Base-by-base conservation (phyloP, 345 rosid genomes). In the Lumnitzera racemosa region DNA sequence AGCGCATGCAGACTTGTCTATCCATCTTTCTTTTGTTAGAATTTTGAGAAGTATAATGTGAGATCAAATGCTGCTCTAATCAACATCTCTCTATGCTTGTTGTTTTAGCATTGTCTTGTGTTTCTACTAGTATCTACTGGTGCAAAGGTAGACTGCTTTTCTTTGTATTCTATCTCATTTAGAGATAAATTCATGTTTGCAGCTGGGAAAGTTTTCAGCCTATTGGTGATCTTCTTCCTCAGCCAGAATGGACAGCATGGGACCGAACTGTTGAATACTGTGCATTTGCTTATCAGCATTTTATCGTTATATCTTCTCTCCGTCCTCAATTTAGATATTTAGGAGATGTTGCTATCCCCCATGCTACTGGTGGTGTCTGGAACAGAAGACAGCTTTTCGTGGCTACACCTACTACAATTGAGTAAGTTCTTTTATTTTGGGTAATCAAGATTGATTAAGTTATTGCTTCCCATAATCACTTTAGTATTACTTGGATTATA, bases 241-340 rank as follows among this genome's bases (percentile, higher is more conserved):
- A 90, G 78, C 99, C 97, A 64, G 99, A 94, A 64, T 94, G 97
- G 97, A 81, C 99, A 55, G 97, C 97, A 59, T 94, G 99, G 99
- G 99, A 94, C 77, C 89, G 88, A 76, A 94, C 95, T 54, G 99
- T 90, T 67, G 99, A 94, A 73, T 86, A 94, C 70, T 94, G 97
- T 78, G 99, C 99, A 15, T 88, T 94, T 76, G 95, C 90, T 16
- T 90, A 90, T 77, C 99, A 84, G 67, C 83, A 86, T 14, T 94
- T 86, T 68, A 86, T 94, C 70, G 96, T 94, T 53, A 84, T 94
- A 73, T 86, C 92, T 50, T 94, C 96, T 60, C 70, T 94, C 78
- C 90, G 99, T 15, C 99, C 99, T 48, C 97, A 88, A 72, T 94
- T 71, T 80, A 82, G 97, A 76, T 94, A 90, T 70, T 83, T 94